phyloP scores from a whole-genome alignment of 2,329 filamentous ascomycete species.

The Hawksworthiomyces lignivorus region DNA sequence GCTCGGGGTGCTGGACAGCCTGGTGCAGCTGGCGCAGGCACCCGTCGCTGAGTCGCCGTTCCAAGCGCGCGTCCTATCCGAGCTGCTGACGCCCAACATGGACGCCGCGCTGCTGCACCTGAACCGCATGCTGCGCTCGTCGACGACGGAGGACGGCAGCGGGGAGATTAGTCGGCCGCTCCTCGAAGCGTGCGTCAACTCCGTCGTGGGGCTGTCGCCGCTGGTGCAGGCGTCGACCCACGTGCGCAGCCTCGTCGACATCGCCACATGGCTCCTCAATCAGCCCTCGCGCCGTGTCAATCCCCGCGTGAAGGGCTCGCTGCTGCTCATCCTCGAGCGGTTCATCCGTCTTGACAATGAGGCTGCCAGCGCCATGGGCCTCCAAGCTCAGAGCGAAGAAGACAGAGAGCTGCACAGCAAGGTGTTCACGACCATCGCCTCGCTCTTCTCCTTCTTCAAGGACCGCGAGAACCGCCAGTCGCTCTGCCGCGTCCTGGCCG shows the following conservation, averaged over 20 bases:
- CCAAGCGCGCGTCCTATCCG: conserved; percentile 34
- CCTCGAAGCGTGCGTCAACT: conserved; percentile 69
- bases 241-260: conserved; percentile 68
- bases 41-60: conserved; percentile 39
- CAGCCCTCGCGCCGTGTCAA: conserved; percentile 80
- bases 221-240: conserved; percentile 62
- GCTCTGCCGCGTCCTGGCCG: conserved; percentile 63
- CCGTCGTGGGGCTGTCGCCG: conserved; percentile 67
- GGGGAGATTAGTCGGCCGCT: conserved; percentile 60
- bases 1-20: conserved; percentile 63
- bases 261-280: conserved; percentile 71
- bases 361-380: conserved; percentile 25
- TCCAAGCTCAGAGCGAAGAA: background rate
- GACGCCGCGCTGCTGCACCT: conserved; percentile 43
- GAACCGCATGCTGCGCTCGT: conserved; percentile 9
- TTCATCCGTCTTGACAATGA: conserved; percentile 63
- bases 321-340: conserved; percentile 72
- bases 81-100: conserved; percentile 50
- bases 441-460: conserved; percentile 84
- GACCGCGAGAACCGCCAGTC: conserved; percentile 69
- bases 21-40: conserved; percentile 54
- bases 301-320: conserved; percentile 71
- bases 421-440: conserved; percentile 67
- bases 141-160: conserved; percentile 28
- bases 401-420: conserved; percentile 46